Evolutionary conservation across 176 grass and related monocot genomes (phyloP), one percentile per base, ranked within the genome.

Genomic region (Rhynchospora tenuis): DNA sequence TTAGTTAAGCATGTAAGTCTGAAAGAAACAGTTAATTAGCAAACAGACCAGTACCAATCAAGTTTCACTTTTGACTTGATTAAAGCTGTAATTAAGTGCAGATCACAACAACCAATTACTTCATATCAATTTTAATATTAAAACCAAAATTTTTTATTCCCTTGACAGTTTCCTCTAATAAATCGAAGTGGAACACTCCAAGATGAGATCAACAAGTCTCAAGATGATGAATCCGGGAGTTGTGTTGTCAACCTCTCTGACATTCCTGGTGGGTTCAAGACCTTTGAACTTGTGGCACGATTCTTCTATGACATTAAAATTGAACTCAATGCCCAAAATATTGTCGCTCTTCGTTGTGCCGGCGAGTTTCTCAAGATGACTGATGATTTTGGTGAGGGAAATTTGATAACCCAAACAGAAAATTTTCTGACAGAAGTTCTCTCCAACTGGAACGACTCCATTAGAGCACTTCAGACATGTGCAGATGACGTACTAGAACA

Each of bases 241-340:
- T 90, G 90, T 64, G 81, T 70, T 7, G 77, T 94, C 20, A 29
- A 62, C 33, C 80, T 97, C 6, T 75, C 90, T 84, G 92, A 89
- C 83, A 52, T 97, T 28, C 94, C 94, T 9, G 92, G 92, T 44
- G 88, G 90, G 0, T n/a, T 81, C 3, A 69, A 69, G 5, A 82
- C 90, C 31, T 97, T 97, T 84, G 83, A 86, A 73, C 88, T 89
- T 5, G 90, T 78, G 1, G 91, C 85, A 54, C 88, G 80, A 82
- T 97, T 97, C 88, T 94, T 90, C 87, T 97, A 97, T 33, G 94
- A 92, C 68, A 71, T 94, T 51, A 59, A 24, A 45, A 65, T 86
- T 26, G 92, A 97, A 87, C 76, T 97, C 73, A 92, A 88, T 73
- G 73, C 90, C 0, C 80, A 44, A 6, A 97, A 97, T 84, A 54